Base-by-base conservation (phyloP, 164 flowering plant genomes). In the Macadamia integrifolia region DNA sequence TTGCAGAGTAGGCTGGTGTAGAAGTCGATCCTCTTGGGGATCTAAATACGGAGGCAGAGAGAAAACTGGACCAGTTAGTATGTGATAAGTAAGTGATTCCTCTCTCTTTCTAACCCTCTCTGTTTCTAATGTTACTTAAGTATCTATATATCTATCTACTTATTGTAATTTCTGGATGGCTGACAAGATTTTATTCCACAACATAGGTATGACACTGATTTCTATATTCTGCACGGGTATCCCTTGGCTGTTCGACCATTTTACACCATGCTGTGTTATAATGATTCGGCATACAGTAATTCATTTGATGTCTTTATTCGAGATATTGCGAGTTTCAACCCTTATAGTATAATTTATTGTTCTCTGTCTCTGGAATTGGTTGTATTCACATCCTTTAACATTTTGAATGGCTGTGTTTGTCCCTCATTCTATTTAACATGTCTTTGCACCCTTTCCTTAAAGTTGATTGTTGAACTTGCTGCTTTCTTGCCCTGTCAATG, bases 271-370 rank as follows among this genome's bases (percentile, higher is more conserved):
- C 98, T 97, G 35, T 87, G 91, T 67, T 68, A 71, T 71, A 97
- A 90, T 61, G 71, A 92, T 74, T 75, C 81, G 0, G 61, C 66
- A 0, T 94, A 92, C 72, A 94, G 99, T 66, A 90, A 92, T 74
- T 94, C 99, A 13, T 94, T 94, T 80, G 99, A 94, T 80, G 99
- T 94, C 69, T 94, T 94, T 69, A 88, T 94, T 70, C 78, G 99
- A 83, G 98, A 97, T 89, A 79, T 13, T 57, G 32, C 12, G 28
- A 60, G 31, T 29, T 17, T 11, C 57, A 53, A 23, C 23, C 57
- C 17, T 32, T 18, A 35, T 18, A 44, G 17, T 35, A 3, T 15
- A 9, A 44, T 66, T 56, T 56, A 29, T 43, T 15, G 13, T 56
- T 66, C 23, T 55, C 42, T 46, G 6, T 42, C 32, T 66, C 6